phyloP scores from a whole-genome alignment of 2,329 filamentous ascomycete species.

The Scedosporium apiospermum region DNA sequence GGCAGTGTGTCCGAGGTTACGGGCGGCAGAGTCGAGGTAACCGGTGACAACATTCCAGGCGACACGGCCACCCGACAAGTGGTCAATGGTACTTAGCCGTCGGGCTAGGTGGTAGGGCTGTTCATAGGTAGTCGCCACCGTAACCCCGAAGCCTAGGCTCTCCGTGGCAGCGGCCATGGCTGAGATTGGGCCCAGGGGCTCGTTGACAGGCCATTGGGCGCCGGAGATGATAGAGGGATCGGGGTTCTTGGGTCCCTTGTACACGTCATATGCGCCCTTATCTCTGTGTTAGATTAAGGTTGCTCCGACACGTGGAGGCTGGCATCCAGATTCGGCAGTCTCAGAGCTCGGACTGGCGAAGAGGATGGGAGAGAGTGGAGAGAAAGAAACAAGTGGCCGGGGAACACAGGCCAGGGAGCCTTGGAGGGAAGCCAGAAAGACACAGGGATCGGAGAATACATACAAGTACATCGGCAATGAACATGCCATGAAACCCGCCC shows the following conservation, averaged over 20 bases:
- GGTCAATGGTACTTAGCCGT: conserved; percentile 56
- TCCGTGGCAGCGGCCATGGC: conserved; percentile 60
- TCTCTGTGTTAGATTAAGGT: background rate
- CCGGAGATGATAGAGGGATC: conserved; percentile 51
- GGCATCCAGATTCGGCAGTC: background rate
- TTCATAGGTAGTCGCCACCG: conserved; percentile 59
- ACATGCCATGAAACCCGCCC: conserved; percentile 56
- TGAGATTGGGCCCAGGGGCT: conserved; percentile 50
- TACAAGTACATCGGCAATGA: conserved; percentile 50
- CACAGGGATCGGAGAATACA: background rate
- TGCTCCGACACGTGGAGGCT: background rate
- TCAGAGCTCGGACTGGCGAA: background rate
- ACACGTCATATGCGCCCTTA: conserved; percentile 57
- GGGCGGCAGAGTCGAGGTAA: conserved; percentile 57
- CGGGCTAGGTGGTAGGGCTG: conserved; percentile 58
- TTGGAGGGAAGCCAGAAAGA: background rate
- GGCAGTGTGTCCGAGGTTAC: conserved; percentile 48
- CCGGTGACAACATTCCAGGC: conserved; percentile 51
- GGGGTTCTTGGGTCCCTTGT: conserved; percentile 46
- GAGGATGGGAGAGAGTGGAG: background rate
- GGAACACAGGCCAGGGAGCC: too few species aligned
- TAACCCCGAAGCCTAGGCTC: conserved; percentile 60
- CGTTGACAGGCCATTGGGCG: conserved; percentile 64
- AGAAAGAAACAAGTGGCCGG: background rate
- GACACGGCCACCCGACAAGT: conserved; percentile 51